phyloP scores from a whole-genome alignment of 176 grass and related monocot genomes.

The Bromus sterilis region DNA sequence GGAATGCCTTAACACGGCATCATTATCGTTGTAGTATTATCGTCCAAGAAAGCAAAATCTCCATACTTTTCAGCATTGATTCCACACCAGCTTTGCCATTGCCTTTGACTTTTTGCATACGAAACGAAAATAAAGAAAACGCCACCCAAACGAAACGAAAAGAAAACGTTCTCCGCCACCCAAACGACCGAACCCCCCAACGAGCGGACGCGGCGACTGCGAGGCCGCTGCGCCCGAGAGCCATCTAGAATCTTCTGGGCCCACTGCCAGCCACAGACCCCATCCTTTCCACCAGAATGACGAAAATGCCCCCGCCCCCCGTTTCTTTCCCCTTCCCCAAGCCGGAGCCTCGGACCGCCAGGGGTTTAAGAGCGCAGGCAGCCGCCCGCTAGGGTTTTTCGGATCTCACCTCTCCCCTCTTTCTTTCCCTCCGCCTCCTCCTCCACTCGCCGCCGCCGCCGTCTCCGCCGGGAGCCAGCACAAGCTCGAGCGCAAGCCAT shows the following conservation, averaged over 20 bases:
- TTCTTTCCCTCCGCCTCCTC: background rate
- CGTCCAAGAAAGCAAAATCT: background rate
- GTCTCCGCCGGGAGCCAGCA: background rate
- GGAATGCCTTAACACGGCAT: background rate
- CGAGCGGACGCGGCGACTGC: background rate
- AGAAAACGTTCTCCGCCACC: background rate
- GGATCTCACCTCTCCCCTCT: slow-evolving; percentile 12
- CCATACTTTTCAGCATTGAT: background rate
- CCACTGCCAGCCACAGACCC: slow-evolving; percentile 18
- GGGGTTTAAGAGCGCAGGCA: slow-evolving; percentile 38
- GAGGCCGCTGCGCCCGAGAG: background rate
- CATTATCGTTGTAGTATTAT: background rate
- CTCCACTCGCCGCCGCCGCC: background rate
- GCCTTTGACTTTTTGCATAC: background rate
- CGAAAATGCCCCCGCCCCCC: slow-evolving; percentile 14
- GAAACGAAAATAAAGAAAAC: background rate
- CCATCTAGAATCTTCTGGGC: slow-evolving; percentile 34
- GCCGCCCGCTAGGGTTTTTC: slow-evolving; percentile 48
- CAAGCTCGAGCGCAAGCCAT: slow-evolving; percentile 18
- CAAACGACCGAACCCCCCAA: background rate
- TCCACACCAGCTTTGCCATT: background rate
- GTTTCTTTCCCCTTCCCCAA: slow-evolving; percentile 65
- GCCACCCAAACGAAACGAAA: no score
- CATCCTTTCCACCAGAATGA: background rate
- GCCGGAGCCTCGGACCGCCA: slow-evolving; percentile 9